Evolutionary conservation across 139 green algal genomes (phyloP).

Genomic region (Micractinium sp.): DNA sequence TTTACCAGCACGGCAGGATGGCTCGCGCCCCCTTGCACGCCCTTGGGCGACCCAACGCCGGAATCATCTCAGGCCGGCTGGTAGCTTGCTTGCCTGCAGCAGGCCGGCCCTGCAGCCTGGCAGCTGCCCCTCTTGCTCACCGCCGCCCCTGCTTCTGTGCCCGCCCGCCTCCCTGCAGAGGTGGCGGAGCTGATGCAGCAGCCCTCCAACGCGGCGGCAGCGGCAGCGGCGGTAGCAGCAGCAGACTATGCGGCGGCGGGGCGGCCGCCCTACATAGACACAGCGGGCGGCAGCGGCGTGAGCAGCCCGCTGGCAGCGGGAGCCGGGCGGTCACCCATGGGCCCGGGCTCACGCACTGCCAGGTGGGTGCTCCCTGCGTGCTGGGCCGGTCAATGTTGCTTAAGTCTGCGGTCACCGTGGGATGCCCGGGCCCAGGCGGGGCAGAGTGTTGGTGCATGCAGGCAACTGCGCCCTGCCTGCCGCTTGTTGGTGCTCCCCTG

Average conservation of each 20-base stretch:
- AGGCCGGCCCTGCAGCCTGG: neutral
- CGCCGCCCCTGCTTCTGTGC: neutral
- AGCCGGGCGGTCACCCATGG: conserved; percentile 12
- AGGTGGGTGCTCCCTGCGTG: neutral
- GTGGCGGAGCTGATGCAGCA: conserved; percentile 34
- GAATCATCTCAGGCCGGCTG: neutral
- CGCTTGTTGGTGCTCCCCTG: neutral
- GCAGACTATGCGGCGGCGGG: neutral
- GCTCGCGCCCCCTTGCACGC: too few species aligned
- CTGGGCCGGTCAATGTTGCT: too few species aligned
- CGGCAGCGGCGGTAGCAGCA: conserved; percentile 7
- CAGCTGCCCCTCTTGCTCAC: neutral
- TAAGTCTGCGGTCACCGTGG: too few species aligned
- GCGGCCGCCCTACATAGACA: conserved; percentile 15
- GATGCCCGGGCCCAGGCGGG: too few species aligned
- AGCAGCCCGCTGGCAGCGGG: neutral
- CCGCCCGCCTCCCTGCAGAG: neutral
- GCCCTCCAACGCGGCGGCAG: conserved; percentile 15
- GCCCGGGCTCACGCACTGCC: neutral
- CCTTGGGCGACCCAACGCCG: too few species aligned
- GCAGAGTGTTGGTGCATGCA: too few species aligned
- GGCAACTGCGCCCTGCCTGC: neutral
- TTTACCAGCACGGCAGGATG: too few species aligned
- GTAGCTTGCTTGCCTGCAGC: neutral
- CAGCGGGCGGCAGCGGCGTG: neutral